These are phyloP conservation scores for Jacaranda mimosifolia DNA, from an alignment of 257 asterid species.

Conservation along the genomic window DNA sequence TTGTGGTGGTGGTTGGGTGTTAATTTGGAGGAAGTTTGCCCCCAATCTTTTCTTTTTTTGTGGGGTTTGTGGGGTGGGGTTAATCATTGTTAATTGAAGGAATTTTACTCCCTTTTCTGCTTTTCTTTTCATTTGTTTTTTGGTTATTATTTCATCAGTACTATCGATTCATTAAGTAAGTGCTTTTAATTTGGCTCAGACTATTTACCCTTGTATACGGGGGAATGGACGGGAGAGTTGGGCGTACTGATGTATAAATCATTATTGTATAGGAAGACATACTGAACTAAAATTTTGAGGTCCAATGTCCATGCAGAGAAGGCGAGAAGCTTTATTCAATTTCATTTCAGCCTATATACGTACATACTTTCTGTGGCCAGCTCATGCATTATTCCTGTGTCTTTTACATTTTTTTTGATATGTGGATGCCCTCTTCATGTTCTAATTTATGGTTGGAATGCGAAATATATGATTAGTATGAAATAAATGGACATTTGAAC, in stretches of 20 bases:
- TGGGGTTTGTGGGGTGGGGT: no score
- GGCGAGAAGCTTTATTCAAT: not conserved
- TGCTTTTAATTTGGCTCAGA: not conserved
- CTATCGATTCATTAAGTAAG: conserved; percentile 9
- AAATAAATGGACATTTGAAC: not conserved
- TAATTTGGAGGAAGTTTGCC: not conserved
- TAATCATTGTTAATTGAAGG: no score
- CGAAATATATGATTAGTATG: no score
- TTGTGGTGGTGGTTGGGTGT: not conserved
- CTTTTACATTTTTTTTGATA: not conserved
- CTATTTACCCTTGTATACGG: not conserved
- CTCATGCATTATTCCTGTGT: not conserved
- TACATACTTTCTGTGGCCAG: not conserved
- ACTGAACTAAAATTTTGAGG: not conserved
- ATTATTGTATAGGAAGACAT: not conserved
- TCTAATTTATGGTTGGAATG: not conserved
- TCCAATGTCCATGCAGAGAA: not conserved
- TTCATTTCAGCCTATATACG: not conserved
- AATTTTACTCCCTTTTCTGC: not conserved
- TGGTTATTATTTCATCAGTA: not conserved
- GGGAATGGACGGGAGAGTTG: not conserved
- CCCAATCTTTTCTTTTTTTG: no score
- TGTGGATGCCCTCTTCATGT: not conserved
- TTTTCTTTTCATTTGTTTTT: not conserved
- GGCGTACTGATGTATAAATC: not conserved